Percentiles rank a stretch among this genome's conserved stretches.
Evolutionary conservation across 1,284 basidiomycete species (phyloP).

Genomic region (Ceratobasidium sp.): DNA sequence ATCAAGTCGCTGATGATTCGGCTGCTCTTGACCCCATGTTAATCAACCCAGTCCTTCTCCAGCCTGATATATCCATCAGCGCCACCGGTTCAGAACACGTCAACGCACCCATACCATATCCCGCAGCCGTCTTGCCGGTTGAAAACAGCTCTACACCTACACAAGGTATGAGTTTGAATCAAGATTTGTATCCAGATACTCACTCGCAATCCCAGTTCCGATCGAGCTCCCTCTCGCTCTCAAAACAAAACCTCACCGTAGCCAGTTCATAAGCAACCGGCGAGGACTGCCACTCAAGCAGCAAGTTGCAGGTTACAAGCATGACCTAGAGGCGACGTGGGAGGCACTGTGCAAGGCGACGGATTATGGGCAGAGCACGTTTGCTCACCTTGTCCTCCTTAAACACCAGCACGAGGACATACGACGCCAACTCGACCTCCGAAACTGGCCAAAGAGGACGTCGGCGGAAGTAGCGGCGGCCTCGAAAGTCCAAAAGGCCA

Average conservation of each 20-base stretch:
- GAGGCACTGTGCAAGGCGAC: background rate
- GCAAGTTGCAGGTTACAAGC: background rate
- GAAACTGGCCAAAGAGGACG: background rate
- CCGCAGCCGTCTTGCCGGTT: too few species aligned
- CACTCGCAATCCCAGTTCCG: background rate
- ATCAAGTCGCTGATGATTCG: too few species aligned
- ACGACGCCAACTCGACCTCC: background rate
- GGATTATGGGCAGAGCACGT: background rate
- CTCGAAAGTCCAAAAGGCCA: constrained; percentile 7
- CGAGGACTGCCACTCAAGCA: constrained; percentile 16
- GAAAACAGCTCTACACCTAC: too few species aligned
- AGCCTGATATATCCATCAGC: too few species aligned
- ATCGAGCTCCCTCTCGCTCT: background rate
- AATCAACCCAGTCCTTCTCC: too few species aligned
- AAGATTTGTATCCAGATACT: too few species aligned
- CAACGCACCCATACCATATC: too few species aligned
- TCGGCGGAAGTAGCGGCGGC: background rate
- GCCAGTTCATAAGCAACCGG: background rate
- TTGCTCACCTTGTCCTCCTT: background rate
- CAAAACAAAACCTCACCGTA: background rate
- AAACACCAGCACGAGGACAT: constrained; percentile 1
- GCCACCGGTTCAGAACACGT: too few species aligned
- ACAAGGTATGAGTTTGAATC: too few species aligned
- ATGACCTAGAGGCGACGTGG: too few species aligned
- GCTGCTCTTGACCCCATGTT: too few species aligned